Evolutionary conservation across 1,284 basidiomycete genomes (phyloP).

Genomic region (Volvariella surrecta): DNA sequence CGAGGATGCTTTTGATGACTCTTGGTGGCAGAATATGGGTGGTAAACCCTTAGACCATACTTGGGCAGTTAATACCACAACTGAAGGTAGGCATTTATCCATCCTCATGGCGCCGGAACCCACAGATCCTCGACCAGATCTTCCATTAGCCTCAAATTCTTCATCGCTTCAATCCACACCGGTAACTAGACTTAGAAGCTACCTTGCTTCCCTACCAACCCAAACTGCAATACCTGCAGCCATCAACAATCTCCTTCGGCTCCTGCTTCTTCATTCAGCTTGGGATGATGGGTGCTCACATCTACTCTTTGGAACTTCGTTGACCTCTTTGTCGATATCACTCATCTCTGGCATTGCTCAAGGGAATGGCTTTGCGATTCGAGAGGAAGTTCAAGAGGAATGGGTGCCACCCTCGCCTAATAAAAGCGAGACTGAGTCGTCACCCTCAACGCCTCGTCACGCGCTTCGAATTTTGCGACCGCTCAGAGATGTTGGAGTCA

Average conservation of each 20-base stretch:
- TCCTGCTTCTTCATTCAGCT: constrained; percentile 67
- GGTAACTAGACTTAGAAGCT: constrained; percentile 40
- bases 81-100: constrained; percentile 37
- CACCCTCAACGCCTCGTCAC: constrained; percentile 3
- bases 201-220: constrained; percentile 68
- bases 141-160: constrained; percentile 18
- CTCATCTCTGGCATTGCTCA: constrained; percentile 71
- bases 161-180: constrained; percentile 26
- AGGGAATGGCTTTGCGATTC: constrained; percentile 74
- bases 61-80: constrained; percentile 35
- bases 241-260: constrained; percentile 53
- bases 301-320: constrained; percentile 72
- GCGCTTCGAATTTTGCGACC: constrained; percentile 58
- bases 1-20: constrained; percentile 64
- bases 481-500: constrained; percentile 69
- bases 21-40: constrained; percentile 52
- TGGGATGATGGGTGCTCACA: constrained; percentile 55
- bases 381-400: constrained; percentile 64
- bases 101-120: constrained; percentile 7
- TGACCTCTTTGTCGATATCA: constrained; percentile 74
- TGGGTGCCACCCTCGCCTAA: constrained; percentile 31
- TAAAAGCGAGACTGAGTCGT: constrained; percentile 3
- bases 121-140: constrained; percentile 9
- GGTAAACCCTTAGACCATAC: constrained; percentile 17
- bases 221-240: constrained; percentile 64